Percentiles rank a stretch among this genome's conserved stretches.
Evolutionary conservation across 306 rosid genomes (phyloP).

Genomic region (Inga laurina): DNA sequence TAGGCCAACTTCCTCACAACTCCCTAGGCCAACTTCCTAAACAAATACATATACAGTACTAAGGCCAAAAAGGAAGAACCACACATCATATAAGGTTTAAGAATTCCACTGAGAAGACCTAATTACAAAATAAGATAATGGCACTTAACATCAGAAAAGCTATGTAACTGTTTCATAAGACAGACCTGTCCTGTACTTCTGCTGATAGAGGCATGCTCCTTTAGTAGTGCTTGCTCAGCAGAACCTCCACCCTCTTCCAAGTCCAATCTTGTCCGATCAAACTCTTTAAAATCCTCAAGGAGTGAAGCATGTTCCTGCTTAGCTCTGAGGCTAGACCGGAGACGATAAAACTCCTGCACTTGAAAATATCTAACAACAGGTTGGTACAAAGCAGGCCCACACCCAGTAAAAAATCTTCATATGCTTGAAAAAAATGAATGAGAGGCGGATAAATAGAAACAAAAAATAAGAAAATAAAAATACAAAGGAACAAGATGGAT

Average conservation of each 20-base stretch:
- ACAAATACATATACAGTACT: background rate
- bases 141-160: conserved; percentile 45
- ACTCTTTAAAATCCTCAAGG: conserved; percentile 93
- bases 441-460: background rate
- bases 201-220: conserved; percentile 81
- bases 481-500: background rate
- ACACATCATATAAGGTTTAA: background rate
- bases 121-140: conserved; percentile 18
- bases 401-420: background rate
- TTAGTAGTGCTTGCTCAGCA: conserved; percentile 71
- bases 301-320: conserved; percentile 96
- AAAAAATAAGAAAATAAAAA: background rate
- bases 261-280: conserved; percentile 89
- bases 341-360: conserved; percentile 97
- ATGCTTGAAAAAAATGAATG: background rate
- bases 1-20: background rate
- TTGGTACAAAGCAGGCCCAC: conserved; percentile 35
- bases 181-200: conserved; percentile 92
- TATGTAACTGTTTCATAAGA: conserved; percentile 3
- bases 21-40: background rate
- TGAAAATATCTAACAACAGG: conserved; percentile 45
- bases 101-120: background rate
- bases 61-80: background rate
- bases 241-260: conserved; percentile 78
- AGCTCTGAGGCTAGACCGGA: conserved; percentile 81